A percentile compares a stretch with the other conserved stretches of the same genome.
Evolutionary conservation across 371 early-diverging fungal species (phyloP).

Genomic region (Thermomucor indicae-seudaticae): DNA sequence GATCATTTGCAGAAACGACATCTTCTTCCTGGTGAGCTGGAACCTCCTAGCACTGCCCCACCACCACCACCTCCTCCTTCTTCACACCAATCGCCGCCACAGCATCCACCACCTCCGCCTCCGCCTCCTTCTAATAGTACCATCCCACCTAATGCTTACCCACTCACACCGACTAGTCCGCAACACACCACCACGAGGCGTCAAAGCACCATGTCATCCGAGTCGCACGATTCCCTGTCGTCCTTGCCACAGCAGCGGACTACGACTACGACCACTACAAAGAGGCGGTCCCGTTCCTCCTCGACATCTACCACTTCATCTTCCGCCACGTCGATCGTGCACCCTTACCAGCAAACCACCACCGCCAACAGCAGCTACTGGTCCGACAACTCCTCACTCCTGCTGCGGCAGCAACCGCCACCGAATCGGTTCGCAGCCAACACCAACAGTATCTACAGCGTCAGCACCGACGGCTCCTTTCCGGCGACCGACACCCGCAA

Average conservation of each 20-base stretch:
- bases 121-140: constrained; percentile 6
- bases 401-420: constrained; percentile 1
- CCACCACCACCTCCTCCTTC: constrained; percentile 8
- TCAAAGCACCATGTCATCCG: constrained; percentile 4
- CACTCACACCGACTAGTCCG: constrained; percentile 24
- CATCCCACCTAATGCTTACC: constrained; percentile 8
- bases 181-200: constrained; percentile 26
- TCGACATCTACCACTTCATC: constrained; percentile 10
- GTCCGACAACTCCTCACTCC: neutral
- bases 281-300: constrained; percentile 12
- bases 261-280: constrained; percentile 1
- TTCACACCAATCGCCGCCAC: constrained; percentile 5
- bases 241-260: constrained; percentile 1
- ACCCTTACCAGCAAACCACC: no score
- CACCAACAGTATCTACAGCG: constrained; percentile 14
- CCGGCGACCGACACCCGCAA: neutral
- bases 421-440: constrained; percentile 8
- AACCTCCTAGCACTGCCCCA: neutral
- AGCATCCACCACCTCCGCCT: constrained; percentile 12
- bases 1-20: constrained; percentile 19
- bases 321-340: neutral
- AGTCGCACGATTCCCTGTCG: constrained; percentile 2
- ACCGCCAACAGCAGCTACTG: constrained; percentile 2
- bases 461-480: constrained; percentile 13
- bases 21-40: constrained; percentile 1